Evolutionary conservation across 305 asterid genomes (phyloP).

Genomic region (Andrographis paniculata): DNA sequence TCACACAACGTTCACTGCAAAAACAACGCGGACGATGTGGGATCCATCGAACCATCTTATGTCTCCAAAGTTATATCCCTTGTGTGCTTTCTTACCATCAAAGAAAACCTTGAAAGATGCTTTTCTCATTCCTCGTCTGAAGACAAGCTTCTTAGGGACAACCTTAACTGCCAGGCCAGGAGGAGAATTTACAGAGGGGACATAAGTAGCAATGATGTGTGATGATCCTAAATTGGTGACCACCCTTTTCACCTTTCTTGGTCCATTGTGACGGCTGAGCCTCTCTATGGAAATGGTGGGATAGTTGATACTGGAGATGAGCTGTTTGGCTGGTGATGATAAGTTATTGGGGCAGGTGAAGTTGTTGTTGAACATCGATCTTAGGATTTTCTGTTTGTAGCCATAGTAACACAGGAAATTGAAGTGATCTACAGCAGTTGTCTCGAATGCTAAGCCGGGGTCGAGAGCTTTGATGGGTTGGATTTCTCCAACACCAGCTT

Average conservation of each 20-base stretch:
- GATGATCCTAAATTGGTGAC: conserved; percentile 39
- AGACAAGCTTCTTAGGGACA: conserved; percentile 30
- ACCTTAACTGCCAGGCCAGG: conserved; percentile 36
- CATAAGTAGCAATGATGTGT: conserved; percentile 32
- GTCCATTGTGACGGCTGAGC: conserved; percentile 13
- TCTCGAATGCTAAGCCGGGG: conserved; percentile 57
- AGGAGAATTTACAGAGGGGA: conserved; percentile 35
- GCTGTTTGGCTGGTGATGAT: background rate
- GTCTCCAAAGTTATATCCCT: conserved; percentile 52
- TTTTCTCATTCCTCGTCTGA: conserved; percentile 19
- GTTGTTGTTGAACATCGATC: conserved; percentile 33
- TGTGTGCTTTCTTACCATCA: conserved; percentile 39
- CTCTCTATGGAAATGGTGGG: conserved; percentile 41
- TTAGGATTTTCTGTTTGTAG: conserved; percentile 29
- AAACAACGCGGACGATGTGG: conserved; percentile 47
- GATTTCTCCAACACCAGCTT: conserved; percentile 56
- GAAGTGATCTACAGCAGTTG: conserved; percentile 37
- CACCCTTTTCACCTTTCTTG: conserved; percentile 28
- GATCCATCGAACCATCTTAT: conserved; percentile 53
- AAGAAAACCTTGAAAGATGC: conserved; percentile 40
- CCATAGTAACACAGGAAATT: conserved; percentile 50
- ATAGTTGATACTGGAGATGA: conserved; percentile 35
- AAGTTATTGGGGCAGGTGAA: conserved; percentile 18
- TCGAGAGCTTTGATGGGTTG: conserved; percentile 49
- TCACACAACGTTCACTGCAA: conserved; percentile 46